Evolutionary conservation across 2,329 filamentous ascomycete species (phyloP), one percentile per base, ranked within the genome.

Genomic region (Chaetomiaceae sp.): DNA sequence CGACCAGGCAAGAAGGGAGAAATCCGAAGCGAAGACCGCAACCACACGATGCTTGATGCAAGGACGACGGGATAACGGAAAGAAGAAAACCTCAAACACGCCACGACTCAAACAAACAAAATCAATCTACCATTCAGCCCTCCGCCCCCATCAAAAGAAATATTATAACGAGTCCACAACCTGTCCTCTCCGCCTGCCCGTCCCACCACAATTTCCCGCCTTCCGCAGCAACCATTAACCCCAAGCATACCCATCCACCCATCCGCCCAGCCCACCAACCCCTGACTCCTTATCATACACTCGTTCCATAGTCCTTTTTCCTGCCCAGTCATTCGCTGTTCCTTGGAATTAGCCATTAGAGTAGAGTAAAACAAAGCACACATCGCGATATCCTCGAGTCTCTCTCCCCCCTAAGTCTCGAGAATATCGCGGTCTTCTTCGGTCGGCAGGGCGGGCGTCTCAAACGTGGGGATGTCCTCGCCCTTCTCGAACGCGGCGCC

Each of bases 401-500:
- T n/a, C n/a, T n/a, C n/a, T n/a, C n/a, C n/a, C n/a, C 1, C 13
- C 63, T 58, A 74, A 17, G 67, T 68, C 35, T 72, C 64, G 41
- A 73, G 62, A 31, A 73, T 64, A 55, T 74, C 72, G 34, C 56
- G 59, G 49, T 73, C 71, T 39, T 72, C 66, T 27, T 72, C 69
- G 14, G 67, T 69, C 16, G 71, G 70, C 31, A 63, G 62, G 46
- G 62, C 59, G 3, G 65, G 73, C 41, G 68, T 72, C 50, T 72
- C 64, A 9, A 61, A 59, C 41, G 65, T 62, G 30, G 68, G 64
- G 19, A 67, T 56, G 23, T 60, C 64, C 60, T 79, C 76, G 23
- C 71, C 72, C 62, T 74, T 79, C 59, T 80, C 77, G 65, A 74
- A 79, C n/a, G 68, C 62, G 12, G 69, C 64, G 3, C 75, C 73